Conservation (phyloP, 805 yeast genomes). For the Lipomyces anomalus region DNA sequence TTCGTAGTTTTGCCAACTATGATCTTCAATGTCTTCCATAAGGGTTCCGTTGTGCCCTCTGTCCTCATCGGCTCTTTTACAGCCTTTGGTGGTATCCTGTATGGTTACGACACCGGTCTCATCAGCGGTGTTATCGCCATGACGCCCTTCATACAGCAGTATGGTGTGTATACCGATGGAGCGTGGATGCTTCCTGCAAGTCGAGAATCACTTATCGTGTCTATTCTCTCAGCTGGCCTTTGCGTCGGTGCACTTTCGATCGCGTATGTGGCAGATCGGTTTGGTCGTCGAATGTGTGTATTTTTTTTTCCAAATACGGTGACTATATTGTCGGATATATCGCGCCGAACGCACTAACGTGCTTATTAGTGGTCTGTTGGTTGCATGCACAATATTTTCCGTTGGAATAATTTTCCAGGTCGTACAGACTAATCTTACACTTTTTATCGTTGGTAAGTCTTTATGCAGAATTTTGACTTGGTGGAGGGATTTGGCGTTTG, state of each 20-base stretch:
- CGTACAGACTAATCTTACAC: conserved; percentile 72
- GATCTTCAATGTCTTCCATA: no score
- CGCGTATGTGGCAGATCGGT: conserved; percentile 71
- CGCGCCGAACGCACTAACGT: no score
- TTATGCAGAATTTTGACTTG: no score
- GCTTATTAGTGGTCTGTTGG: conserved; percentile 63
- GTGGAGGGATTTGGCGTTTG: no score
- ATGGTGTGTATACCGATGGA: no score
- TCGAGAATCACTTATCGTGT: conserved; percentile 69
- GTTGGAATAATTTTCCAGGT: conserved; percentile 82
- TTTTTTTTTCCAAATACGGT: no score
- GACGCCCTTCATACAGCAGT: conserved; percentile 34
- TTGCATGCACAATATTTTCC: conserved; percentile 70
- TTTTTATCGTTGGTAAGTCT: conserved; percentile 69
- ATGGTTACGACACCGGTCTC: conserved; percentile 86
- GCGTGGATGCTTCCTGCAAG: conserved; percentile 16
- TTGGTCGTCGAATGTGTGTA: conserved; percentile 86
- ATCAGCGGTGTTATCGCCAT: conserved; percentile 75
- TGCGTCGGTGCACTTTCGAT: conserved; percentile 69
- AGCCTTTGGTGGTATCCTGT: conserved; percentile 85
- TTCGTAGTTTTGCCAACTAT: no score
- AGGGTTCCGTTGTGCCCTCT: conserved; percentile 36
- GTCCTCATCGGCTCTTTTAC: conserved; percentile 71
- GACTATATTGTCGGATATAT: no score
- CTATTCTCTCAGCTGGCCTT: conserved; percentile 93